Evolutionary conservation across 345 rosid genomes (phyloP).

Genomic region (Camelina hispida): DNA sequence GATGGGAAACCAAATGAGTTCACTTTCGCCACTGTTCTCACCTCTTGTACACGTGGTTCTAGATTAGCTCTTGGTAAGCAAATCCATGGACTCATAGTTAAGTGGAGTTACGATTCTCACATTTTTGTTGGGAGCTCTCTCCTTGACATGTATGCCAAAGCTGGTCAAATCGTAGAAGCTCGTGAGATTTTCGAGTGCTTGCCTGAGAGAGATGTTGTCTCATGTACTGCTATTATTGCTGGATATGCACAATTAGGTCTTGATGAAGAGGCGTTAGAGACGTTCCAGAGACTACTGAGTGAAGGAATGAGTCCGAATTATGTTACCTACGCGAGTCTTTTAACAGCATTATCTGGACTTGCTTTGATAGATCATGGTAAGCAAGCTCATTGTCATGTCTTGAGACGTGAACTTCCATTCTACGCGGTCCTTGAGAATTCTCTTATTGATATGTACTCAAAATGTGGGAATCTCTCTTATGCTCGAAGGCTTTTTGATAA

Average conservation of each 20-base stretch:
- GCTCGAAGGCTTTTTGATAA: conserved; percentile 67
- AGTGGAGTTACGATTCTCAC: conserved; percentile 61
- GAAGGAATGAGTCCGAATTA: conserved; percentile 85
- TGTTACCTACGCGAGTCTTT: conserved; percentile 81
- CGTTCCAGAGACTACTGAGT: conserved; percentile 61
- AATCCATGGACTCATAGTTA: conserved; percentile 69
- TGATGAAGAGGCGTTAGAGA: conserved; percentile 76
- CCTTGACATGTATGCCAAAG: conserved; percentile 95
- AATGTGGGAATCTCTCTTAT: conserved; percentile 76
- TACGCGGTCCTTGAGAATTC: conserved; percentile 77
- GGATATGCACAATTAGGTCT: conserved; percentile 89
- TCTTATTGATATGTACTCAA: conserved; percentile 89
- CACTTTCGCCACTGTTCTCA: conserved; percentile 73
- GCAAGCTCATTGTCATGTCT: conserved; percentile 81
- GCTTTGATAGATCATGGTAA: conserved; percentile 80
- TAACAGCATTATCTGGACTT: conserved; percentile 84
- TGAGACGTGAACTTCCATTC: conserved; percentile 65
- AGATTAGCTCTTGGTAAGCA: conserved; percentile 72
- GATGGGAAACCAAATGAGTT: conserved; percentile 76
- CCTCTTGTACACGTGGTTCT: conserved; percentile 62
- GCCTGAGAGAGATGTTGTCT: conserved; percentile 91
- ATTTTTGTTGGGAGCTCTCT: conserved; percentile 92
- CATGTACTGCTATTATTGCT: conserved; percentile 88
- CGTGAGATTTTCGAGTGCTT: conserved; percentile 68
- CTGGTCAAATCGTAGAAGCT: conserved; percentile 80